Conservation (phyloP, 2,329 filamentous ascomycete genomes). For the Geosmithia putterillii region DNA sequence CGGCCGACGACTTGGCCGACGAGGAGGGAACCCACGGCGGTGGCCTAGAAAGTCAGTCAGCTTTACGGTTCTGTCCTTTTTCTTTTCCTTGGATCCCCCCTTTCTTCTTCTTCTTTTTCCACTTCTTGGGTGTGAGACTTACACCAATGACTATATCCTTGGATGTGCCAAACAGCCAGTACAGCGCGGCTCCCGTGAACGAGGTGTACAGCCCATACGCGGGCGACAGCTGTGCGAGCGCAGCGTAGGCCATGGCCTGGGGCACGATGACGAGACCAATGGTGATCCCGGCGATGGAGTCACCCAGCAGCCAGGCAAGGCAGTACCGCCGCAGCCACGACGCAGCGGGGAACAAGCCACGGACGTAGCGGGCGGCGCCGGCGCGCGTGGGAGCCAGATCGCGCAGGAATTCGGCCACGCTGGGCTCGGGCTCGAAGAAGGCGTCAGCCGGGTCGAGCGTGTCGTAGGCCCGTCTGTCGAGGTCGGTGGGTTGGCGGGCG, state of each 20-base stretch:
- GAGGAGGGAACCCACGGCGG: slow-evolving; percentile 37
- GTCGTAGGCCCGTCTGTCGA: slow-evolving; percentile 12
- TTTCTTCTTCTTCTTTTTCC: background rate
- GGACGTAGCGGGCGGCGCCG: slow-evolving; percentile 37
- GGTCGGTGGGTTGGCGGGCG: slow-evolving; percentile 10
- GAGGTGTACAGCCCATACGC: slow-evolving; percentile 72
- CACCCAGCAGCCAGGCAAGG: slow-evolving; percentile 57
- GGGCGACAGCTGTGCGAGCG: slow-evolving; percentile 53
- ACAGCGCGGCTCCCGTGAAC: slow-evolving; percentile 68
- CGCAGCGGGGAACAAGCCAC: slow-evolving; percentile 48
- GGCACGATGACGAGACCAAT: slow-evolving; percentile 62
- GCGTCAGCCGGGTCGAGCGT: slow-evolving; percentile 13
- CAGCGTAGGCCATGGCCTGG: slow-evolving; percentile 70
- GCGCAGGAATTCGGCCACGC: slow-evolving; percentile 46
- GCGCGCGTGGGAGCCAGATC: slow-evolving; percentile 36
- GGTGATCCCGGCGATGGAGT: slow-evolving; percentile 49
- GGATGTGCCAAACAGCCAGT: slow-evolving; percentile 76
- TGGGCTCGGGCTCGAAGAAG: slow-evolving; percentile 54
- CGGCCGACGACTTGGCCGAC: slow-evolving; percentile 31
- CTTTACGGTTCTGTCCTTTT: background rate
- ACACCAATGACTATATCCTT: slow-evolving; percentile 74
- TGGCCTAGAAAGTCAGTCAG: slow-evolving; percentile 31
- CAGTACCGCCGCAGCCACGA: slow-evolving; percentile 64
- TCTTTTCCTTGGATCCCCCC: background rate
- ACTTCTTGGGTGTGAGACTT: slow-evolving; percentile 7